Conservation (phyloP, 805 yeast species). For the Ogataea pini region DNA sequence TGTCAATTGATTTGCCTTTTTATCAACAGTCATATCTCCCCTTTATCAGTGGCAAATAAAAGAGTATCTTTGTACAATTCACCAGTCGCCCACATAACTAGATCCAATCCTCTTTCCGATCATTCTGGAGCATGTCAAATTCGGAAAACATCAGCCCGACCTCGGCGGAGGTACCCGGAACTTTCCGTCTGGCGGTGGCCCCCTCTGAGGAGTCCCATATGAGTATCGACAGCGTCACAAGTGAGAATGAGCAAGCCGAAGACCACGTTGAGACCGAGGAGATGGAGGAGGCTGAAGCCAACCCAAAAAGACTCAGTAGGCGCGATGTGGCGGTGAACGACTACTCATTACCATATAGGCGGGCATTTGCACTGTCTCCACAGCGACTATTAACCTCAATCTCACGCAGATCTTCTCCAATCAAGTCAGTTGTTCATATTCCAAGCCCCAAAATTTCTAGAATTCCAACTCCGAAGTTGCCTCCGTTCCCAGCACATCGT, state of each 20-base stretch:
- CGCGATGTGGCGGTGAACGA: conserved; percentile 10
- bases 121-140: not conserved
- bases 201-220: not conserved
- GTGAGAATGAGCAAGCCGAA: too few relatives aligned
- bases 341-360: conserved; percentile 10
- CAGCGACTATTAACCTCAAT: conserved; percentile 24
- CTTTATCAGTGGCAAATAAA: not conserved
- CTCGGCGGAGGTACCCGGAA: conserved; percentile 2
- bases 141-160: not conserved
- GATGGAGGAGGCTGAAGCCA: too few relatives aligned
- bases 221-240: conserved; percentile 3
- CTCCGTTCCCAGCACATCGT: conserved; percentile 13
- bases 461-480: conserved; percentile 13
- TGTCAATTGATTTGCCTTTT: not conserved
- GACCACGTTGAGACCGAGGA: too few relatives aligned
- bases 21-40: too few relatives aligned
- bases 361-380: conserved; percentile 29
- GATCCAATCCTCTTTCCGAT: not conserved
- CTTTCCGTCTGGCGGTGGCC: not conserved
- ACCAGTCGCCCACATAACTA: not conserved
- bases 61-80: not conserved
- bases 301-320: conserved; percentile 11
- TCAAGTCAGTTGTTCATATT: conserved; percentile 13
- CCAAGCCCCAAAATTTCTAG: conserved; percentile 9
- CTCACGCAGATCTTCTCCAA: conserved; percentile 23